Evolutionary conservation across 192 early-diverging fungal species (phyloP).

Genomic region (Gryganskiella cystojenkinii): DNA sequence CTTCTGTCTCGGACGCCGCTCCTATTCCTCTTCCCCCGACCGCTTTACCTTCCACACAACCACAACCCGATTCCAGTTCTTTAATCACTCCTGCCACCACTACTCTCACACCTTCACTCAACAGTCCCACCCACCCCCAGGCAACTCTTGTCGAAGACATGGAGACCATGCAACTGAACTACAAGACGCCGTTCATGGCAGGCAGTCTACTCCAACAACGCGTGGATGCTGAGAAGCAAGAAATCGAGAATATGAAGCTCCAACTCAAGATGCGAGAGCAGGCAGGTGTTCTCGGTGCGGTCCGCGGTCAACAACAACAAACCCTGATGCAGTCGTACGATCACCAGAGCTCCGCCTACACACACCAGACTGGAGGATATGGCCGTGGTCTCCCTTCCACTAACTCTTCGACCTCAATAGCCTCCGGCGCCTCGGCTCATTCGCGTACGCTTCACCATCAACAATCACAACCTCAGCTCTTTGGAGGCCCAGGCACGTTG

Average conservation of each 20-base stretch:
- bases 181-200: conserved; percentile 25
- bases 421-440: conserved; percentile 1
- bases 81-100: neutral
- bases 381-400: conserved; percentile 15
- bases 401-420: conserved; percentile 3
- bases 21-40: neutral
- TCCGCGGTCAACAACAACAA: conserved; percentile 1
- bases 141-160: neutral
- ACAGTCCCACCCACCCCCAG: conserved; percentile 4
- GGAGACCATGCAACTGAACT: neutral
- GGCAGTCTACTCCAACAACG: conserved; percentile 51
- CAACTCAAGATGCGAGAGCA: conserved; percentile 45
- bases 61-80: too few relatives aligned
- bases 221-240: conserved; percentile 48
- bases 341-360: neutral
- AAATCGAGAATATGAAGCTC: conserved; percentile 39
- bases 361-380: conserved; percentile 10
- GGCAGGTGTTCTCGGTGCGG: conserved; percentile 39
- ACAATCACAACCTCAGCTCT: conserved; percentile 15
- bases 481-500: conserved; percentile 43
- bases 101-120: neutral
- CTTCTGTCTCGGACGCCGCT: too few relatives aligned
- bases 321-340: neutral
- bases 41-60: neutral
- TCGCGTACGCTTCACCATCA: conserved; percentile 7